These are phyloP conservation scores for Sugiyamaella neomexicana DNA, from an alignment of 1,139 yeast species.

Conservation along the genomic window DNA sequence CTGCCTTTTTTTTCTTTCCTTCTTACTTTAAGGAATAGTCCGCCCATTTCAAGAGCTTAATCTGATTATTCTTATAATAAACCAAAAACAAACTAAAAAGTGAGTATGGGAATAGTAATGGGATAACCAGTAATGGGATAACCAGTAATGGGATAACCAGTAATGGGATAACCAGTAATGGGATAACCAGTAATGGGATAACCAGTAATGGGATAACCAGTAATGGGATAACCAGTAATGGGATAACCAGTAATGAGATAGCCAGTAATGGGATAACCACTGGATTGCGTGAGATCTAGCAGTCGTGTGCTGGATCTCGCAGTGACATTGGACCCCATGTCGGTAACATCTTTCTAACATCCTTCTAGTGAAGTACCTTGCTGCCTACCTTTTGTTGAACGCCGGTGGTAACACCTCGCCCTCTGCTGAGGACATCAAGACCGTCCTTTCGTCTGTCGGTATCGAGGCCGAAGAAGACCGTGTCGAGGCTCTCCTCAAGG, in stretches of 20 bases:
- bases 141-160: too few species aligned
- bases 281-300: too few species aligned
- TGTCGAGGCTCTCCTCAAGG: slow-evolving; percentile 78
- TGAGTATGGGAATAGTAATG: slow-evolving; percentile 18
- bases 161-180: too few species aligned
- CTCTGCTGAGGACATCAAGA: slow-evolving; percentile 87
- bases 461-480: slow-evolving; percentile 93
- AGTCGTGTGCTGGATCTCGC: too few species aligned
- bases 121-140: too few species aligned
- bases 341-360: too few species aligned
- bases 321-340: too few species aligned
- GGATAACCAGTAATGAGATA: too few species aligned
- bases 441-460: slow-evolving; percentile 90
- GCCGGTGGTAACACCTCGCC: slow-evolving; percentile 63
- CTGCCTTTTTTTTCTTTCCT: slow-evolving; percentile 12
- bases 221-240: too few species aligned
- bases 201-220: too few species aligned
- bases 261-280: too few species aligned
- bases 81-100: slow-evolving; percentile 24
- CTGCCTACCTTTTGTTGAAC: slow-evolving; percentile 50
- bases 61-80: slow-evolving; percentile 52
- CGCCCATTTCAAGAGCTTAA: slow-evolving; percentile 53
- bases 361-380: slow-evolving; percentile 47
- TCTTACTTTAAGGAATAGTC: slow-evolving; percentile 55
- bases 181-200: too few species aligned